phyloP scores from a whole-genome alignment of 495 filamentous ascomycete species.

The Hypoxylon fuscum region DNA sequence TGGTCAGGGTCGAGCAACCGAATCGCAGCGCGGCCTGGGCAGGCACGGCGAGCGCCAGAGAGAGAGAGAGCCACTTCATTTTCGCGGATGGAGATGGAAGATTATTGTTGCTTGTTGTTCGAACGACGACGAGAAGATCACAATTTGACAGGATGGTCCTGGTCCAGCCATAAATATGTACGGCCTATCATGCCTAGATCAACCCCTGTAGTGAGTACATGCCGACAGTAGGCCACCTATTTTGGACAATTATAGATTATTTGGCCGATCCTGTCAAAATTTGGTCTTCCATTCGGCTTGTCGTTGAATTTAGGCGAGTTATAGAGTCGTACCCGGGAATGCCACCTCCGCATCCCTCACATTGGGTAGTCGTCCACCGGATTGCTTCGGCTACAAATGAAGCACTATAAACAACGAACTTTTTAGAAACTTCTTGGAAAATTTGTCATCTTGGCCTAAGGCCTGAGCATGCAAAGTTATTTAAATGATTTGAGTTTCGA shows the following conservation, averaged over 20 bases:
- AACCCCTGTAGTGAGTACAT: constrained; percentile 9
- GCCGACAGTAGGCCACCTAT: constrained; percentile 29
- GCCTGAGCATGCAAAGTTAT: background rate
- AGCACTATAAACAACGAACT: background rate
- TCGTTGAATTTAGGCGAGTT: constrained; percentile 41
- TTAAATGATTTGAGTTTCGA: background rate
- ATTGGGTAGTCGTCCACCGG: constrained; percentile 2
- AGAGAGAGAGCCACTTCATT: constrained; percentile 57
- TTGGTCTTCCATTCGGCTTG: constrained; percentile 13
- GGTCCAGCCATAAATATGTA: constrained; percentile 21
- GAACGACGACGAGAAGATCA: constrained; percentile 6
- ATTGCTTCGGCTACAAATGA: constrained; percentile 14
- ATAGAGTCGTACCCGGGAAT: constrained; percentile 23
- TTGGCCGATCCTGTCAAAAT: constrained; percentile 22
- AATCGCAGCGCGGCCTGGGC: constrained; percentile 59
- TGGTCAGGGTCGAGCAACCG: constrained; percentile 57
- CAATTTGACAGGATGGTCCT: constrained; percentile 7
- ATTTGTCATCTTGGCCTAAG: constrained; percentile 11
- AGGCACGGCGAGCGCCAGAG: constrained; percentile 49
- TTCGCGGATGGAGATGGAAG: constrained; percentile 22
- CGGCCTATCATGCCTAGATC: background rate
- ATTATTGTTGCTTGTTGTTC: constrained; percentile 2
- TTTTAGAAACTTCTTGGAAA: background rate
- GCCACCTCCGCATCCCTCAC: constrained; percentile 30
- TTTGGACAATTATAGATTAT: constrained; percentile 17